Evolutionary conservation across 2,329 filamentous ascomycete species (phyloP).

Genomic region (Cladophialophora yegresii): DNA sequence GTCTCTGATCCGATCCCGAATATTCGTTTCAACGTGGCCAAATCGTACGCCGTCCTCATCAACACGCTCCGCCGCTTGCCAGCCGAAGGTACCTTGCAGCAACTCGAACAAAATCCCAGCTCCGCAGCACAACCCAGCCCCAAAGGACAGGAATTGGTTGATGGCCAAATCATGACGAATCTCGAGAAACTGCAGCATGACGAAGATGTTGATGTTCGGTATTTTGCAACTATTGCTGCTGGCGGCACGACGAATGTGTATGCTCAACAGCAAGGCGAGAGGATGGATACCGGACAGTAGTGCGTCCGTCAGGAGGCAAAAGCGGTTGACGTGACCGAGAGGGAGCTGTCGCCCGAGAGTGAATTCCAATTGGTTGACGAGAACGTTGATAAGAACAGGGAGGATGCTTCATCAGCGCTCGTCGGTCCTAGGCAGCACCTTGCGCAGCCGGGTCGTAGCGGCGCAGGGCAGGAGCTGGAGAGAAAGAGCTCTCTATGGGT

Average conservation of each 20-base stretch:
- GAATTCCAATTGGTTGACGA: neutral
- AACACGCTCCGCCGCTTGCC: slow-evolving; percentile 89
- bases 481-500: slow-evolving; percentile 12
- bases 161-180: slow-evolving; percentile 82
- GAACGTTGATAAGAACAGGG: slow-evolving; percentile 5
- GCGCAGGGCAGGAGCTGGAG: slow-evolving; percentile 5
- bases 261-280: slow-evolving; percentile 50
- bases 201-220: slow-evolving; percentile 96
- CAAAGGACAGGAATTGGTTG: slow-evolving; percentile 75
- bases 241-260: slow-evolving; percentile 51
- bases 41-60: slow-evolving; percentile 90
- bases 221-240: slow-evolving; percentile 90
- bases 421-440: neutral
- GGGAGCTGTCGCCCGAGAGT: slow-evolving; percentile 5
- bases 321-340: slow-evolving; percentile 13
- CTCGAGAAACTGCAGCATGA: slow-evolving; percentile 95
- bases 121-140: slow-evolving; percentile 63
- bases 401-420: slow-evolving; percentile 1
- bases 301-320: slow-evolving; percentile 9
- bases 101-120: slow-evolving; percentile 74
- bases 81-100: slow-evolving; percentile 80
- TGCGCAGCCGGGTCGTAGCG: neutral
- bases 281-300: slow-evolving; percentile 37
- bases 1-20: slow-evolving; percentile 95
- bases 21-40: slow-evolving; percentile 98